Conservation (phyloP, 305 asterid species). For the Fraxinus xanthoxyloides region DNA sequence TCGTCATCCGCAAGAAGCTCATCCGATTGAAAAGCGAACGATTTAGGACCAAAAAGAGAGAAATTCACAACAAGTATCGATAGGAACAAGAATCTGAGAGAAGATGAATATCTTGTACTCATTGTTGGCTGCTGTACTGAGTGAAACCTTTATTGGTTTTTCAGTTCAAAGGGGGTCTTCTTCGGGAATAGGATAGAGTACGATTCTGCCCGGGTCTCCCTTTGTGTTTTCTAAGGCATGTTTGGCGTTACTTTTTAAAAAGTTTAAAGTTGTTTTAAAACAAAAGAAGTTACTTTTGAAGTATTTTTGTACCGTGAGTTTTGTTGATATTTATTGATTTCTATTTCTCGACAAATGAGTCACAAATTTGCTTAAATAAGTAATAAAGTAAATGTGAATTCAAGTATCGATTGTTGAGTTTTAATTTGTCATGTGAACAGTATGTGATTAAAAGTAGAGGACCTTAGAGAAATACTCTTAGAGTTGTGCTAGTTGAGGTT, state of each 20-base stretch:
- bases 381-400: too few species aligned
- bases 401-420: too few species aligned
- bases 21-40: constrained; percentile 74
- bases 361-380: too few species aligned
- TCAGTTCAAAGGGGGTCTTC: neutral
- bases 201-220: neutral
- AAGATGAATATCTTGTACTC: constrained; percentile 16
- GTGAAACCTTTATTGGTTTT: neutral
- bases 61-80: constrained; percentile 23
- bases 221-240: neutral
- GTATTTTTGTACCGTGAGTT: too few species aligned
- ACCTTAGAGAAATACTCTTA: too few species aligned
- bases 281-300: too few species aligned
- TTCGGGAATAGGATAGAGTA: neutral
- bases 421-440: too few species aligned
- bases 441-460: too few species aligned
- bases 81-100: neutral
- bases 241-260: neutral
- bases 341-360: too few species aligned
- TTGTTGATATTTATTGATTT: too few species aligned
- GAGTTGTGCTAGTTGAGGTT: too few species aligned
- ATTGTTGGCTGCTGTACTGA: constrained; percentile 22
- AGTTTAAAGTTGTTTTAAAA: too few species aligned
- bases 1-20: constrained; percentile 83
- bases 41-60: constrained; percentile 25